phyloP scores from a whole-genome alignment of 768 basidiomycete genomes.

The Lactifluus hygrophoroides region DNA sequence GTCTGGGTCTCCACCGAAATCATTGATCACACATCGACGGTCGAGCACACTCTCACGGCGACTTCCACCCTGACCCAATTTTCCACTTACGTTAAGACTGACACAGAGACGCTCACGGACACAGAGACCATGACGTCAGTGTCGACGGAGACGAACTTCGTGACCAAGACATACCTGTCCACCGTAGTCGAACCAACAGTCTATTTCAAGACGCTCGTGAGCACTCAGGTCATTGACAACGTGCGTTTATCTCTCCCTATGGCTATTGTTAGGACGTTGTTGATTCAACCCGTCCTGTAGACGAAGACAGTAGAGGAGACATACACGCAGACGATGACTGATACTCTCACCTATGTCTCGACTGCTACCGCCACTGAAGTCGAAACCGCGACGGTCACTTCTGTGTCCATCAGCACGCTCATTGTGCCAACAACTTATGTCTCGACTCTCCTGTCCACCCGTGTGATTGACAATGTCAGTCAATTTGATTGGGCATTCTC shows the following conservation, averaged over 20 bases:
- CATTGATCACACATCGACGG: constrained; percentile 51
- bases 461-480: constrained; percentile 49
- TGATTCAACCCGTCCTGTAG: constrained; percentile 24
- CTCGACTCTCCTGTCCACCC: constrained; percentile 46
- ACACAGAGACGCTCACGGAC: constrained; percentile 29
- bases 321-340: constrained; percentile 30
- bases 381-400: constrained; percentile 41
- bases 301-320: constrained; percentile 49
- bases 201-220: constrained; percentile 43
- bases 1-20: constrained; percentile 49
- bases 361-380: constrained; percentile 41
- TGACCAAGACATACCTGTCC: constrained; percentile 45
- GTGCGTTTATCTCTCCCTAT: constrained; percentile 30
- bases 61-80: constrained; percentile 52
- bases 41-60: constrained; percentile 22
- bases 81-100: constrained; percentile 43
- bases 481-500: not conserved
- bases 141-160: constrained; percentile 48
- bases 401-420: constrained; percentile 41
- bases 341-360: constrained; percentile 29
- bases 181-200: constrained; percentile 52
- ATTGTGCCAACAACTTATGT: constrained; percentile 50
- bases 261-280: not conserved
- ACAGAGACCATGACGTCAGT: constrained; percentile 37
- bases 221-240: constrained; percentile 51